A percentile compares a stretch with the other conserved stretches of the same genome.
Conservation (phyloP, 1,284 basidiomycete species). For the Lentinula novae-zelandiae region DNA sequence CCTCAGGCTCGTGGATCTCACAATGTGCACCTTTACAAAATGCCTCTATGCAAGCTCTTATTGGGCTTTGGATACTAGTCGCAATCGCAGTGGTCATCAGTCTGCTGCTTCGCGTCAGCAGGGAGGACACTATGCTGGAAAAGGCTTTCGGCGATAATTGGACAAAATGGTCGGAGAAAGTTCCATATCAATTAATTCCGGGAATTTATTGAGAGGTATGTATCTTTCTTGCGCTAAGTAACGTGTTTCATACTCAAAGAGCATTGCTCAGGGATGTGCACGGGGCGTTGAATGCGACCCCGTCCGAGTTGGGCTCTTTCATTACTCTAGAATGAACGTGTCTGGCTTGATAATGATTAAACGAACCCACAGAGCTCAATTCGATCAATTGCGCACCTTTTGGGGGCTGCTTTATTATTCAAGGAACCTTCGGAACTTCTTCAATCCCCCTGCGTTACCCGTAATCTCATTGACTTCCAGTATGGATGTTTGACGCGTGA, state of each 20-base stretch:
- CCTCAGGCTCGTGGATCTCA: slow-evolving; percentile 31
- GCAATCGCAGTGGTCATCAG: slow-evolving; percentile 24
- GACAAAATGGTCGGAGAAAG: slow-evolving; percentile 33
- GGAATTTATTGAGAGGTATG: slow-evolving; percentile 28
- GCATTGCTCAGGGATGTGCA: background rate
- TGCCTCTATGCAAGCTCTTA: slow-evolving; percentile 18
- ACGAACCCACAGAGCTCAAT: no score
- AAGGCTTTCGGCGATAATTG: slow-evolving; percentile 35
- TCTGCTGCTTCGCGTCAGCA: slow-evolving; percentile 25
- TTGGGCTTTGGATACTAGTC: slow-evolving; percentile 23
- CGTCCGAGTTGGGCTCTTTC: no score
- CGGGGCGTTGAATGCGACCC: no score
- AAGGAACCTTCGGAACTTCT: background rate
- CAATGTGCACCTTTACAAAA: slow-evolving; percentile 29
- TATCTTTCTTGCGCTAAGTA: background rate
- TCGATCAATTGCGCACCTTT: background rate
- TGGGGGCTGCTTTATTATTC: background rate
- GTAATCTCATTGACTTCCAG: background rate
- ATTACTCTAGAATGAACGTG: no score
- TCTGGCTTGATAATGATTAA: no score
- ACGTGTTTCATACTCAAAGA: background rate
- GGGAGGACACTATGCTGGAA: slow-evolving; percentile 37
- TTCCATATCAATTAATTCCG: slow-evolving; percentile 36
- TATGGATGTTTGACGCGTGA: background rate
- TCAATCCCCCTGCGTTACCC: background rate